Base-by-base conservation (phyloP, 164 flowering plant species). In the Tetrastigma voinierianum region DNA sequence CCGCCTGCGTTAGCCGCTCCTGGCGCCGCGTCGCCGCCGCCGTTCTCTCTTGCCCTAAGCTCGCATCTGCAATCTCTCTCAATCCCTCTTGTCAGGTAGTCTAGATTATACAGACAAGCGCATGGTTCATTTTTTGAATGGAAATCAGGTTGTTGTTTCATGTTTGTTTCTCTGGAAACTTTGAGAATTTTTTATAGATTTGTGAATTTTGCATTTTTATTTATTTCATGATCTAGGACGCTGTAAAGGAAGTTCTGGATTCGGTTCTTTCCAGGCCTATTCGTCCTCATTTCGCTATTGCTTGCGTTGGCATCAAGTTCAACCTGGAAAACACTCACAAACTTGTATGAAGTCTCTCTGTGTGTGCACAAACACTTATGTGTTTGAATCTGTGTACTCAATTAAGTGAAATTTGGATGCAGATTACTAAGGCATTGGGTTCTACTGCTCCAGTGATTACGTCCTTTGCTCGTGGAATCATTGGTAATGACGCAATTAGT, bases 221-320 rank as follows among this genome's bases (percentile, higher is more conserved):
- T 15, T 63, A 2, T 69, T 16, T n/a, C 55, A 17, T 13, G 9
- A 18, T 72, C 10, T 52, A 91, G 97, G 69, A 19, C 70, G 90
- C 90, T 17, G 71, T 87, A 13, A 59, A 71, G 9, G 94, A 92
- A 61, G 86, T 84, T 60, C 7, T 84, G 2, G 83, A 80, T 15
- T 87, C 82, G 75, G 92, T 84, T 61, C 81, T 90, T 0, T 72
- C 84, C 0, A 76, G 72, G 76, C 96, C 93, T 0, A 88, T 90
- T 69, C 80, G 88, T n/a, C 97, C 97, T 0, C 86, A 88, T 70
- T 90, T 92, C 48, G 96, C 78, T n/a, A 68, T 90, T 51, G 89
- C 74, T 3, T 67, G 57, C 40, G 56, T 82, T 54, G 79, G 83
- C 8, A 45, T 64, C 18, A 44, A 23, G 0, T 79, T 78, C 70